phyloP scores from a whole-genome alignment of 768 basidiomycete genomes.

The Butyriboletus loyo region DNA sequence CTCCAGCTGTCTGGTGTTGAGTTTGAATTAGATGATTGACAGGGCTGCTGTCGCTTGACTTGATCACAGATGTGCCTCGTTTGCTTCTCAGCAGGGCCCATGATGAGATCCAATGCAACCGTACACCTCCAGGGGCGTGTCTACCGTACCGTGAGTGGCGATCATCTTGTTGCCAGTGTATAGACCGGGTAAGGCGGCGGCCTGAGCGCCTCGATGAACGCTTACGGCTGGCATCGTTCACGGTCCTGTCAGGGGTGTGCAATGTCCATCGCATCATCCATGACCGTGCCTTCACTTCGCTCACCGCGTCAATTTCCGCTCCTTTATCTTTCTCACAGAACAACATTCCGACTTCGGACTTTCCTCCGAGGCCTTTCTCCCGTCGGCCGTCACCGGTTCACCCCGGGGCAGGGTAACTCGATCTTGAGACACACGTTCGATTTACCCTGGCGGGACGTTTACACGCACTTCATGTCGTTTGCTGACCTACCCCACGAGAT shows the following conservation, averaged over 20 bases:
- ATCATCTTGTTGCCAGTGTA: not conserved
- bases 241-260: not conserved
- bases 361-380: not conserved
- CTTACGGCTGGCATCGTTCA: not conserved
- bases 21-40: not conserved
- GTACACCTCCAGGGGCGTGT: too few species aligned
- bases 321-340: not conserved
- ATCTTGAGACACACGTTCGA: not conserved
- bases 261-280: too few species aligned
- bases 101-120: too few species aligned
- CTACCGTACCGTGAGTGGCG: not conserved
- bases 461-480: conserved; percentile 9
- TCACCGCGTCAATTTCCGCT: not conserved
- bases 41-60: too few species aligned
- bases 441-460: not conserved
- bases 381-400: too few species aligned
- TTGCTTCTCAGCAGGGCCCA: too few species aligned
- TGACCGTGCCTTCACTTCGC: not conserved
- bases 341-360: conserved; percentile 6
- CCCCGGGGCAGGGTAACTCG: not conserved
- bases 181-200: not conserved
- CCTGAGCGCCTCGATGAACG: not conserved
- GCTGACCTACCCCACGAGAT: conserved; percentile 24
- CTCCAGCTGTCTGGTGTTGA: not conserved
- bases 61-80: too few species aligned